Evolutionary conservation across 2,329 filamentous ascomycete genomes (phyloP).

Genomic region (Gremmenia infestans): DNA sequence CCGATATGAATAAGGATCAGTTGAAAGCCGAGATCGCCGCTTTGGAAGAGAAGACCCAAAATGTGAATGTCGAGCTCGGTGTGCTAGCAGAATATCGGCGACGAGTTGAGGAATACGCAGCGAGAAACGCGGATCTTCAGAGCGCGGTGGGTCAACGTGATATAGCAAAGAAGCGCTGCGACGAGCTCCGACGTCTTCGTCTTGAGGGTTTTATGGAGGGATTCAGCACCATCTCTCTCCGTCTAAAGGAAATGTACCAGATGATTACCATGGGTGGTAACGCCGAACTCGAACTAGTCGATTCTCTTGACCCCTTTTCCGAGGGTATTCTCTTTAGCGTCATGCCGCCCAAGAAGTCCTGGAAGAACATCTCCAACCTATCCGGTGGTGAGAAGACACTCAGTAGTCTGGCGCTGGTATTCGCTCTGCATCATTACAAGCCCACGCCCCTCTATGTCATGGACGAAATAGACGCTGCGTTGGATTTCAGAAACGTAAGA

Average conservation of each 20-base stretch:
- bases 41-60: conserved; percentile 73
- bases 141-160: conserved; percentile 75
- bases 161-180: conserved; percentile 82
- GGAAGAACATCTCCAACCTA: conserved; percentile 98
- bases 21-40: conserved; percentile 61
- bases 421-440: conserved; percentile 96
- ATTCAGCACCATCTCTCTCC: conserved; percentile 87
- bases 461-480: conserved; percentile 97
- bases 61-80: conserved; percentile 79
- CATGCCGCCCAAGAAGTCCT: conserved; percentile 99
- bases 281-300: conserved; percentile 92
- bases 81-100: conserved; percentile 87
- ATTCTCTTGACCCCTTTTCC: conserved; percentile 91
- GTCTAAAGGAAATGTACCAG: conserved; percentile 99
- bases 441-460: conserved; percentile 97
- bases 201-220: conserved; percentile 98
- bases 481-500: conserved; percentile 97
- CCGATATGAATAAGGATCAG: conserved; percentile 59
- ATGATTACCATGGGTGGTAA: conserved; percentile 99
- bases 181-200: conserved; percentile 83
- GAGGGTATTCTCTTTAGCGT: conserved; percentile 97
- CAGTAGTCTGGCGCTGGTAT: conserved; percentile 89
- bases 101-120: conserved; percentile 75
- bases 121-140: conserved; percentile 78
- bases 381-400: conserved; percentile 97